Base-by-base conservation (phyloP, 1,284 basidiomycete genomes). In the Bondarzewia mesenterica region DNA sequence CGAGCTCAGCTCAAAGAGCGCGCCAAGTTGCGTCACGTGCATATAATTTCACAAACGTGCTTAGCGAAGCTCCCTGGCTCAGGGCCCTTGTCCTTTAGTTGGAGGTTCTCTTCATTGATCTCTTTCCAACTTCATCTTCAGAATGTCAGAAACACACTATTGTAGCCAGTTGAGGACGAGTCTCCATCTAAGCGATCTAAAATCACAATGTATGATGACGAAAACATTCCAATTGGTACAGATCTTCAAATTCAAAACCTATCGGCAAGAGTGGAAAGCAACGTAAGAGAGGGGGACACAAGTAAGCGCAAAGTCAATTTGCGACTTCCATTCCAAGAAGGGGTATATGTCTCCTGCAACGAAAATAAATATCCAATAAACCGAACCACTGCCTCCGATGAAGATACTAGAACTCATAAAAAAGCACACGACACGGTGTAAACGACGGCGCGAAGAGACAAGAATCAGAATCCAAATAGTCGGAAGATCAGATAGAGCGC, bases 401-500 rank as follows among this genome's bases (percentile, higher is more conserved):
- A n/a, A n/a, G n/a, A n/a, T n/a, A 32, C 29, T 32, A 10, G 2
- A 32, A 32, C 29, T n/a, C 10, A 32, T 32, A 32, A 32, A 32
- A n/a, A 32, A 32, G 29, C n/a, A 32, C 29, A 32, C 10, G 29
- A 32, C 12, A 32, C n/a, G 29, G 12, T 32, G n/a, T n/a, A n/a
- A n/a, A n/a, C n/a, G n/a, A n/a, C n/a, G n/a, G n/a, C n/a, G 18
- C 40, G 18, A 26, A 35, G 36, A 26, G 43, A 40, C 16, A 18
- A 40, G 38, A 4, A 54, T 61, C 59, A 70, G 44, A 60, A 59
- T 15, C 86, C 85, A 54, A 84, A 71, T 32, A 88, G 70, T 56
- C 85, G 77, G 64, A 93, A 77, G 40, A 92, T 58, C 49, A 93
- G 77, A 64, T 93, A 93, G 32, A 89, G 58, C 40, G 80, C 62